phyloP scores from a whole-genome alignment of 2,329 filamentous ascomycete species.

The Colletotrichum aenigma region DNA sequence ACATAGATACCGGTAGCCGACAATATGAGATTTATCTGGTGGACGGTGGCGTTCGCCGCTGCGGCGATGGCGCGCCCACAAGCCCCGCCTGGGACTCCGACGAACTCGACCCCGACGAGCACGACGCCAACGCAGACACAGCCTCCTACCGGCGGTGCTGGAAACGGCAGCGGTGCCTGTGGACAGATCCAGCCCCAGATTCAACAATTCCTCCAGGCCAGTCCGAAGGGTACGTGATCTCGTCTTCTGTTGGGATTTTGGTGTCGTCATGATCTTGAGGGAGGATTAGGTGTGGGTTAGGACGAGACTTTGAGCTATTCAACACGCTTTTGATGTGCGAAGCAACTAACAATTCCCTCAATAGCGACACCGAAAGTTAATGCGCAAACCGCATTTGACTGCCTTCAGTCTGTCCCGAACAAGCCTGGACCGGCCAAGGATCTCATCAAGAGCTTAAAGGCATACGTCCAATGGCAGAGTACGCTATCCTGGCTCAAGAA shows the following conservation, averaged over 20 bases:
- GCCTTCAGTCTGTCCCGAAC: conserved; percentile 43
- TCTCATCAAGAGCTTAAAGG: conserved; percentile 40
- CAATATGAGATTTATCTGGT: conserved; percentile 7
- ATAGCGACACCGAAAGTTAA: conserved; percentile 35
- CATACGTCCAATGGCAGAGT: conserved; percentile 53
- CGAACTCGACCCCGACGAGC: neutral
- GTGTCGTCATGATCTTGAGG: neutral
- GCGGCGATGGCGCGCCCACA: conserved; percentile 11
- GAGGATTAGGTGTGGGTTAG: neutral
- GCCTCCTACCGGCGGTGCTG: neutral
- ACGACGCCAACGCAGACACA: neutral
- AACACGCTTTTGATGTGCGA: neutral
- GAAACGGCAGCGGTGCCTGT: neutral
- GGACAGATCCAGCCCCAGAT: conserved; percentile 1
- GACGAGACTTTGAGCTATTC: neutral
- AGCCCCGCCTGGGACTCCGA: neutral
- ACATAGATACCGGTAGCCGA: neutral
- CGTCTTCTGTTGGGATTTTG: neutral
- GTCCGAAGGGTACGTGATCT: conserved; percentile 6
- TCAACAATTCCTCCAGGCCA: neutral
- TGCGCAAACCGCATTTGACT: conserved; percentile 39
- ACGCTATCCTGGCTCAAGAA: conserved; percentile 52
- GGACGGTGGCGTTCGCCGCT: conserved; percentile 12
- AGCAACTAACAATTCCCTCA: neutral
- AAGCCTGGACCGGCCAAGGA: conserved; percentile 34